A percentile compares a stretch with the other conserved stretches of the same genome.
These are phyloP conservation scores for Millerozyma acaciae DNA, from an alignment of 805 yeast species.

Conservation along the genomic window DNA sequence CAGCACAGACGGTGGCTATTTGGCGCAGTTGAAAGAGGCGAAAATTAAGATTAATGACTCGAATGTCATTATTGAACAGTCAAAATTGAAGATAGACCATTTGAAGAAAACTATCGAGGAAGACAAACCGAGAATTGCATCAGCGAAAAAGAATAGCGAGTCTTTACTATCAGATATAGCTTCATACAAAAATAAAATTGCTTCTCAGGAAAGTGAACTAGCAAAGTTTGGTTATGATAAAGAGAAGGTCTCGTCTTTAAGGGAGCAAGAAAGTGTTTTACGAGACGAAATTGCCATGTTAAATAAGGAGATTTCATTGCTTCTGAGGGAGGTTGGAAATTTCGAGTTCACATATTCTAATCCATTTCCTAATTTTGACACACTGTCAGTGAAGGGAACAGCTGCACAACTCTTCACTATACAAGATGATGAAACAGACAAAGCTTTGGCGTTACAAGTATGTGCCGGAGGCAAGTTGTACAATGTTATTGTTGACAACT, in stretches of 20 bases:
- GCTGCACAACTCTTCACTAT: slow-evolving; percentile 81
- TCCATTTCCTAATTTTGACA: slow-evolving; percentile 61
- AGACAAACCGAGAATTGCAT: slow-evolving; percentile 44
- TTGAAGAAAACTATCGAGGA: slow-evolving; percentile 49
- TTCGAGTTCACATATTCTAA: slow-evolving; percentile 69
- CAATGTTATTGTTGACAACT: slow-evolving; percentile 88
- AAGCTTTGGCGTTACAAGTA: slow-evolving; percentile 82
- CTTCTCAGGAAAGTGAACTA: slow-evolving; percentile 39
- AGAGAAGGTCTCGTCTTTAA: slow-evolving; percentile 39
- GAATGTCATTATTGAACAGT: slow-evolving; percentile 54
- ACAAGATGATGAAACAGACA: slow-evolving; percentile 50
- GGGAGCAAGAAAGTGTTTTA: slow-evolving; percentile 41
- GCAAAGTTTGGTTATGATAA: slow-evolving; percentile 56
- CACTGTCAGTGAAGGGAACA: slow-evolving; percentile 72
- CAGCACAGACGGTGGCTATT: slow-evolving; percentile 69
- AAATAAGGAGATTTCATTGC: slow-evolving; percentile 45
- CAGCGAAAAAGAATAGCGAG: slow-evolving; percentile 51
- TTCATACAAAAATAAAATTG: slow-evolving; percentile 34
- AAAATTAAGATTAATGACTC: slow-evolving; percentile 53
- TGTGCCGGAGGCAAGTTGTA: slow-evolving; percentile 91
- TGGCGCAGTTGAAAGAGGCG: slow-evolving; percentile 62
- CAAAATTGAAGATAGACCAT: slow-evolving; percentile 55
- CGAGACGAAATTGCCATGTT: slow-evolving; percentile 42
- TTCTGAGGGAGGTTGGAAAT: slow-evolving; percentile 64
- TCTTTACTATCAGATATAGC: slow-evolving; percentile 41